A percentile compares a stretch with the other conserved stretches of the same genome.
phyloP scores from a whole-genome alignment of 2,329 filamentous ascomycete genomes.

The Claviceps maximensis region DNA sequence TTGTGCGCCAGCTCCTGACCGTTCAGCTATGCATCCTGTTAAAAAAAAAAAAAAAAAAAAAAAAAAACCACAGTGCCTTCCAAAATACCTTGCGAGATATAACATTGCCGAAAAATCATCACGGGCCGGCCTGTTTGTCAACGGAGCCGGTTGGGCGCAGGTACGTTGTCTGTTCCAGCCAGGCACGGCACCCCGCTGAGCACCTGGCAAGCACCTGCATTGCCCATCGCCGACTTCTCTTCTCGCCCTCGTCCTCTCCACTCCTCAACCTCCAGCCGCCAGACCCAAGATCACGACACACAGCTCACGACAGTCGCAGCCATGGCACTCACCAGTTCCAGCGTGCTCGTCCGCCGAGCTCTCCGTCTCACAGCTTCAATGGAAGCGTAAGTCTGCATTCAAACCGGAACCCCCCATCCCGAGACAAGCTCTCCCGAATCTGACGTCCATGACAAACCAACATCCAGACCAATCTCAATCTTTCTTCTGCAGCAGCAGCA shows the following conservation, averaged over 20 bases:
- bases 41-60: no score
- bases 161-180: no score
- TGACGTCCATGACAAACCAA: background rate
- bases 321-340: constrained; percentile 1
- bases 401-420: background rate
- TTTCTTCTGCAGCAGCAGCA: background rate
- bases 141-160: no score
- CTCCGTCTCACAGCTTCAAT: constrained; percentile 3
- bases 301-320: background rate
- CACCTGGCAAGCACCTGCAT: no score
- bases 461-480: background rate
- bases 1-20: no score
- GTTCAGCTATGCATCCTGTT: no score
- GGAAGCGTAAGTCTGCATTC: constrained; percentile 11
- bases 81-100: no score
- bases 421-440: background rate
- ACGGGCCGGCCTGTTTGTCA: no score
- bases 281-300: background rate
- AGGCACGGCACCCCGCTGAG: no score
- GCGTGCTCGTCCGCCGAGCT: constrained; percentile 1
- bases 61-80: no score
- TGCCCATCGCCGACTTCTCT: background rate
- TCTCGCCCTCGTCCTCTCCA: no score
- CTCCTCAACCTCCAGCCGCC: background rate
- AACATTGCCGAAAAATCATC: no score